Evolutionary conservation across 78 protist species (phyloP).

Genomic region (Dictyostelium intermedium): DNA sequence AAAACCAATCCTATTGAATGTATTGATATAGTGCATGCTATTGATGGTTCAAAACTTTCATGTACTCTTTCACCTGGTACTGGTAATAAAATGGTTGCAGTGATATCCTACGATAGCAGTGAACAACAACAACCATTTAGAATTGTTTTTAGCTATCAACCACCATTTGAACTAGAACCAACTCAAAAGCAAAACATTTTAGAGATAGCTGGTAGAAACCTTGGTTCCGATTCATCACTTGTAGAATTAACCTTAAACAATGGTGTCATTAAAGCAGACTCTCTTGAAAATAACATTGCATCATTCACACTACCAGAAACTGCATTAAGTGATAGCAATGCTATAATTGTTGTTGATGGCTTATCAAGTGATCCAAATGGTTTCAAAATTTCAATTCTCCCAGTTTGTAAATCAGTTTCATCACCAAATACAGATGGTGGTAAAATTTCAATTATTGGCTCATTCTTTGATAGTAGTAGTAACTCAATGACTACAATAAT

Average conservation of each 20-base stretch:
- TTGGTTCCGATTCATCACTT: neutral
- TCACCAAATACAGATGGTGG: neutral
- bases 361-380: neutral
- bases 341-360: neutral
- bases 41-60: neutral
- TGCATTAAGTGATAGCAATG: neutral
- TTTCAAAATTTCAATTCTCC: neutral
- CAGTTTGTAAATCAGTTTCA: neutral
- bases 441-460: neutral
- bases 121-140: neutral
- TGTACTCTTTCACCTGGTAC: neutral
- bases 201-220: neutral
- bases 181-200: neutral
- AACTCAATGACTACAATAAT: neutral
- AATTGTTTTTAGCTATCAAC: neutral
- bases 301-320: neutral
- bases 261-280: neutral
- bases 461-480: neutral
- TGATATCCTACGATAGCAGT: neutral
- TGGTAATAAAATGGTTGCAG: neutral
- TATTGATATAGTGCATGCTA: neutral
- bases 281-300: neutral
- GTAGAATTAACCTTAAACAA: neutral
- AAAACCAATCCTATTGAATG: neutral
- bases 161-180: neutral